Percentiles rank a stretch among this genome's conserved stretches.
phyloP scores from a whole-genome alignment of 768 basidiomycete species.

The Lyophyllum semitale region DNA sequence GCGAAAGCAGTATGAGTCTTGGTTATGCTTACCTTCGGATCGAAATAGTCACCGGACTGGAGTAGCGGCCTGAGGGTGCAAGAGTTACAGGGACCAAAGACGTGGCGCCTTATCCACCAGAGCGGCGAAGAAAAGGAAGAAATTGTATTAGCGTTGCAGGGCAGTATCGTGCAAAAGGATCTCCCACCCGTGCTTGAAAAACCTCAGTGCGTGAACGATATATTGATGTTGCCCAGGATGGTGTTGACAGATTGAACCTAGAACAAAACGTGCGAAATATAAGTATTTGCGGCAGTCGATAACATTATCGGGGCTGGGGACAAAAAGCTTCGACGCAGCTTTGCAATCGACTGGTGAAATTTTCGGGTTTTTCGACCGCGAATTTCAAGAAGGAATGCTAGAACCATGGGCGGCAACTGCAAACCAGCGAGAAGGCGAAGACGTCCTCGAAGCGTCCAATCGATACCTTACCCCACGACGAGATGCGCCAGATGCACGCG shows the following conservation, averaged over 20 bases:
- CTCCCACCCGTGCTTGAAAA: no score
- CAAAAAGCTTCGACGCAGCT: not conserved
- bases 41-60: no score
- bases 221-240: no score
- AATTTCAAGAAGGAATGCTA: conserved; percentile 4
- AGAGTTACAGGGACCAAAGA: no score
- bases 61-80: no score
- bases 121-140: no score
- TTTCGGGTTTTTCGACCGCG: not conserved
- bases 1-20: no score
- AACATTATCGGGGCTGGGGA: not conserved
- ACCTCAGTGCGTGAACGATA: no score
- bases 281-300: not conserved
- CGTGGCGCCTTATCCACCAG: no score
- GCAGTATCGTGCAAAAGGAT: no score
- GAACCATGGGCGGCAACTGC: not conserved
- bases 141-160: no score
- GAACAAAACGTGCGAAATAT: not conserved
- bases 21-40: no score
- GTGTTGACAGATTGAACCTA: not conserved
- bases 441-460: conserved; percentile 2
- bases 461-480: conserved; percentile 7
- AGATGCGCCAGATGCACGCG: not conserved
- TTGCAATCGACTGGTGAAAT: not conserved
- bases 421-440: not conserved